These are phyloP conservation scores for Magnusiomyces paraingens DNA, from an alignment of 1,139 yeast genomes.

Conservation along the genomic window DNA sequence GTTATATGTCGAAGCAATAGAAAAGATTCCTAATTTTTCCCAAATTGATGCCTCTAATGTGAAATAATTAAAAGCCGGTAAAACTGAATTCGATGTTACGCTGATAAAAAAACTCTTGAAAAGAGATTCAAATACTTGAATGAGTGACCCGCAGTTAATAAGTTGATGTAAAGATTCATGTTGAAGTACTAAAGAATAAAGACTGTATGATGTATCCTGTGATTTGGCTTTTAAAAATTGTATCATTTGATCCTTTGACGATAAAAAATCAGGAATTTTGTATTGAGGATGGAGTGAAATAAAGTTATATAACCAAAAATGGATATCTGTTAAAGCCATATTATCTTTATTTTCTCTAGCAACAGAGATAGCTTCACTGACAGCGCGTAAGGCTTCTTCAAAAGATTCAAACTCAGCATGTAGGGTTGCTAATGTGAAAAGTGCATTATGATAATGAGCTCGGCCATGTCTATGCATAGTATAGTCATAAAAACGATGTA, in stretches of 20 bases:
- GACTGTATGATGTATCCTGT: constrained; percentile 43
- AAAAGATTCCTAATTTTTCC: constrained; percentile 24
- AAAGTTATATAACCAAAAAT: constrained; percentile 74
- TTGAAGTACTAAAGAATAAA: constrained; percentile 55
- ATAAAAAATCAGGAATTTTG: constrained; percentile 23
- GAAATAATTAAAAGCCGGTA: constrained; percentile 25
- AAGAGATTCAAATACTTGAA: constrained; percentile 45
- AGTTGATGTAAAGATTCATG: constrained; percentile 51
- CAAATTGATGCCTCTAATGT: constrained; percentile 28
- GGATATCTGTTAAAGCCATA: constrained; percentile 63
- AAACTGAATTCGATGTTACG: constrained; percentile 30
- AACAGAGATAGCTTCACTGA: constrained; percentile 81
- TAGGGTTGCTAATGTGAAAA: constrained; percentile 68
- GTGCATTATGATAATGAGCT: constrained; percentile 72
- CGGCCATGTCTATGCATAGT: constrained; percentile 66
- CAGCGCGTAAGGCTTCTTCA: constrained; percentile 68
- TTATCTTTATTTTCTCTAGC: constrained; percentile 83
- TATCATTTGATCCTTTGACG: constrained; percentile 51
- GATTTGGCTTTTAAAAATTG: constrained; percentile 57
- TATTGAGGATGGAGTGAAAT: constrained; percentile 57
- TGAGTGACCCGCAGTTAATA: constrained; percentile 45
- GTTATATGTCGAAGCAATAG: constrained; percentile 20
- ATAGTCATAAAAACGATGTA: constrained; percentile 82
- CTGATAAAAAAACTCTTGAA: constrained; percentile 51
- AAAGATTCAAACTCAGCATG: constrained; percentile 73